Base-by-base conservation (phyloP, 2,329 filamentous ascomycete genomes). In the Botrytis porri region DNA sequence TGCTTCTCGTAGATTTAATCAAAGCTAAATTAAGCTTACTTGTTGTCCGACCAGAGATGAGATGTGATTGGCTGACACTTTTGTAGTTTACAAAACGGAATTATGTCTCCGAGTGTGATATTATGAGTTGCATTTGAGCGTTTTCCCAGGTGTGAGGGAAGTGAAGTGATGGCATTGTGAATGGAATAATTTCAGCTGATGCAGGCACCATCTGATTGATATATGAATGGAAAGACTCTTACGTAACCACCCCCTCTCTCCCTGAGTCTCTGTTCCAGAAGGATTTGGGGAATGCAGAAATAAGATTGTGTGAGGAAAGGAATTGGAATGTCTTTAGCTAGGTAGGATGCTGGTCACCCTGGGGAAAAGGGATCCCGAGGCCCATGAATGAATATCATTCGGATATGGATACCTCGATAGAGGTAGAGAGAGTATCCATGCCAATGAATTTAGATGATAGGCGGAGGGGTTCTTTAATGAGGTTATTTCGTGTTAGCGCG, bases 241-340 rank as follows among this genome's bases (percentile, higher is more conserved):
- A 64, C 39, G 41, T 43, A 64, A 20, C 39, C 64, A 12, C 29
- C 61, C 35, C 61, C n/a, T 16, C 25, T 25, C 37, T 41, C 37
- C 10, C 37, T n/a, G 22, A 29, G n/a, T 20, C 16, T 54, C 64
- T 39, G 32, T 66, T 66, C 45, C 64, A 66, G 64, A 39, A 66
- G 64, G 45, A 39, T 66, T 29, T 37, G 32, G 48, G 64, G 64
- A 66, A 66, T 54, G 64, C n/a, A 57, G 51, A 16, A 66, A 54
- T 51, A 54, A 66, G 37, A 51, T 54, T 35, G 39, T 20, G 25
- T 54, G 43, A 66, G 32, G 37, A 9, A 39, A 66, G 32, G 37
- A 9, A 39, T 66, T 54, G 64, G 45, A 66, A 66, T 66, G 45
- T 66, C 64, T 66, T 41, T 22, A 29, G n/a, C n/a, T n/a, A 25